A percentile compares a stretch with the other conserved stretches of the same genome.
phyloP scores from a whole-genome alignment of 1,284 basidiomycete species.

The Golubevia sp. region DNA sequence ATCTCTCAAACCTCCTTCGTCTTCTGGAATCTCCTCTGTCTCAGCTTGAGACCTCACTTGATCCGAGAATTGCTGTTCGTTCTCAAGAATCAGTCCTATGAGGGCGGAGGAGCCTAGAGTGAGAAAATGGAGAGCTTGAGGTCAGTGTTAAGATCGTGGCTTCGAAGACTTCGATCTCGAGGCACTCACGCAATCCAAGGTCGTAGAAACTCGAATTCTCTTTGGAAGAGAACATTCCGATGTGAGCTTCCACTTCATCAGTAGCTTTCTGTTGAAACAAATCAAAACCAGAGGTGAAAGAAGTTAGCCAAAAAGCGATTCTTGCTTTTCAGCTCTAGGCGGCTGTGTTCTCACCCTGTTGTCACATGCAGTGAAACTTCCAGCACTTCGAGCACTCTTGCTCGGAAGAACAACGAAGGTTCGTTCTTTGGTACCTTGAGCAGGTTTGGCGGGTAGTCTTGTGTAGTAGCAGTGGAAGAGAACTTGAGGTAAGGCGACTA shows the following conservation, averaged over 20 bases:
- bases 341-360: slow-evolving; percentile 63
- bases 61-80: slow-evolving; percentile 1
- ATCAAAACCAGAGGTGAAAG: slow-evolving; percentile 66
- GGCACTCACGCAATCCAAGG: slow-evolving; percentile 70
- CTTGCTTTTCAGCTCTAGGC: slow-evolving; percentile 55
- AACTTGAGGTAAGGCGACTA: slow-evolving; percentile 70
- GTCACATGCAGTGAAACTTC: slow-evolving; percentile 7
- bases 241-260: slow-evolving; percentile 86
- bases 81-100: slow-evolving; percentile 2
- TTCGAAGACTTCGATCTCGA: too few species aligned
- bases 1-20: slow-evolving; percentile 2
- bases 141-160: neutral
- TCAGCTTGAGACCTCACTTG: slow-evolving; percentile 2
- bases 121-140: neutral
- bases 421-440: slow-evolving; percentile 14
- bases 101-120: slow-evolving; percentile 7
- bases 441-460: slow-evolving; percentile 20
- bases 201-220: slow-evolving; percentile 90
- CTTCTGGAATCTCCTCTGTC: slow-evolving; percentile 5
- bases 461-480: slow-evolving; percentile 63
- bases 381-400: neutral
- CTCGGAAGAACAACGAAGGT: slow-evolving; percentile 54
- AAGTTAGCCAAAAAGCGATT: slow-evolving; percentile 52
- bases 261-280: slow-evolving; percentile 70
- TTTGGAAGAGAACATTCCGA: slow-evolving; percentile 80